Conservation (phyloP, 148 eudicot species). For the Chenopodium album region DNA sequence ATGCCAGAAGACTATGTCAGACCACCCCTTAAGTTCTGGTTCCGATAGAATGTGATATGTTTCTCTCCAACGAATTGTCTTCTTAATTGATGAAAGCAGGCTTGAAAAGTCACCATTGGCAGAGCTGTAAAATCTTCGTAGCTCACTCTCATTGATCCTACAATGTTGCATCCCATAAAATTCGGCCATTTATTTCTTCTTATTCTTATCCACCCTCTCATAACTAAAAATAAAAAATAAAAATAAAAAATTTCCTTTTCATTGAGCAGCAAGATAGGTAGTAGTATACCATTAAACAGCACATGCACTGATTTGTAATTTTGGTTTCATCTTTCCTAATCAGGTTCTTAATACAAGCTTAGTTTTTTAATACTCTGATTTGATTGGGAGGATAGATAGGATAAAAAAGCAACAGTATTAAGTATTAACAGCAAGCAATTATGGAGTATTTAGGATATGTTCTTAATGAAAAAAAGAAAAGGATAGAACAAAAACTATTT, state of each 20-base stretch:
- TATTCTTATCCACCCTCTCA: neutral
- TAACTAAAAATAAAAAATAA: neutral
- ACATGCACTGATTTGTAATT: neutral
- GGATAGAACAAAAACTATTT: neutral
- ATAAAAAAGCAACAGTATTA: neutral
- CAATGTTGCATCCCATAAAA: conserved; percentile 19
- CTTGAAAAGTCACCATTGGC: conserved; percentile 66
- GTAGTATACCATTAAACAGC: neutral
- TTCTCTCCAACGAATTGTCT: conserved; percentile 80
- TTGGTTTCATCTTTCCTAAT: neutral
- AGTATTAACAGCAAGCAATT: neutral
- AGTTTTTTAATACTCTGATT: no score
- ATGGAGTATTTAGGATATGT: neutral
- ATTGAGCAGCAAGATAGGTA: neutral
- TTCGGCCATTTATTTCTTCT: neutral
- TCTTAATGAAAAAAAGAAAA: neutral
- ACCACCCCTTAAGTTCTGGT: conserved; percentile 74
- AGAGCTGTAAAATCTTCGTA: conserved; percentile 64
- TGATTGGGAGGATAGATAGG: neutral
- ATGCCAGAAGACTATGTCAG: conserved; percentile 79
- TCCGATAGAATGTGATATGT: conserved; percentile 55
- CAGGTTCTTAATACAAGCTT: neutral
- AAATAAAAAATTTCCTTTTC: neutral
- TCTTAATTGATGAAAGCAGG: conserved; percentile 59
- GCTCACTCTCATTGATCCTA: conserved; percentile 75